Percentiles rank a stretch among this genome's conserved stretches.
Evolutionary conservation across 1,139 yeast genomes (phyloP).

Genomic region (Diutina mesorugosa): DNA sequence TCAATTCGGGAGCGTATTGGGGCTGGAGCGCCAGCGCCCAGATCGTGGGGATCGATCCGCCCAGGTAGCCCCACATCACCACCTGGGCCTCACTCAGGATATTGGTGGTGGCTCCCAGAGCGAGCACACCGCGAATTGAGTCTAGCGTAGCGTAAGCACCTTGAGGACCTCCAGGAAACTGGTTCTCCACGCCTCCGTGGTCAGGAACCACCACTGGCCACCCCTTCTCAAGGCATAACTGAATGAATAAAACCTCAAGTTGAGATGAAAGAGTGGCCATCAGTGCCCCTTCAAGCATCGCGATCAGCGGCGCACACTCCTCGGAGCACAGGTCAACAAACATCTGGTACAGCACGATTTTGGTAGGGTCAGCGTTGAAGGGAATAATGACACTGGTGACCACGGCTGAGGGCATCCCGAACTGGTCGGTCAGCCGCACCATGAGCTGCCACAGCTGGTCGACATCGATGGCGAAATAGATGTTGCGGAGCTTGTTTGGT

Average conservation of each 20-base stretch:
- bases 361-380: constrained; percentile 6
- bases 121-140: constrained; percentile 7
- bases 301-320: constrained; percentile 7
- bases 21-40: not conserved
- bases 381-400: constrained; percentile 7
- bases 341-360: constrained; percentile 6
- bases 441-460: constrained; percentile 1
- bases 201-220: constrained; percentile 8
- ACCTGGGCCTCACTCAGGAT: constrained; percentile 8
- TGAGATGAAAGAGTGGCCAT: constrained; percentile 4
- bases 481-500: not conserved
- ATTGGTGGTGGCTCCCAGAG: constrained; percentile 6
- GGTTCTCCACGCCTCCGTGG: constrained; percentile 7
- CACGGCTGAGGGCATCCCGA: constrained; percentile 18
- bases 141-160: constrained; percentile 8
- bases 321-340: constrained; percentile 6
- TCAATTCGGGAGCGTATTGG: not conserved
- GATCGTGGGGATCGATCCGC: constrained; percentile 4
- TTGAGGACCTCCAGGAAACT: constrained; percentile 6
- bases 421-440: constrained; percentile 19
- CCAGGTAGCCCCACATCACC: constrained; percentile 11
- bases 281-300: constrained; percentile 5
- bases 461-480: not conserved
- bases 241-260: constrained; percentile 5
- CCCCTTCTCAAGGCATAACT: constrained; percentile 6